These are phyloP conservation scores for Ustilago sp. DNA, from an alignment of 1,284 basidiomycete species.

Conservation along the genomic window DNA sequence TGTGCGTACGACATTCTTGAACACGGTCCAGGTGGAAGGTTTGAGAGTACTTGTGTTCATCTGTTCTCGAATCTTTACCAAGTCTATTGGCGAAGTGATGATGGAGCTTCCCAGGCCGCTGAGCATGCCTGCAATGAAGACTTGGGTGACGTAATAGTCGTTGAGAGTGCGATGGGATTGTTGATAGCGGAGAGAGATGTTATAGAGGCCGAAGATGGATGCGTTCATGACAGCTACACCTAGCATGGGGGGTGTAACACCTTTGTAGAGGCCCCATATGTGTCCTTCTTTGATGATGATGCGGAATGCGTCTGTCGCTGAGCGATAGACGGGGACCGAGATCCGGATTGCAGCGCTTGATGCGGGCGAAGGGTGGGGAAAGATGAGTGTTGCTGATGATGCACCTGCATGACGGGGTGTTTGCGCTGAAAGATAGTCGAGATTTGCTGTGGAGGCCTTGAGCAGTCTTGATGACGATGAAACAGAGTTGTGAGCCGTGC, in stretches of 20 bases:
- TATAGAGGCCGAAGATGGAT: slow-evolving; percentile 63
- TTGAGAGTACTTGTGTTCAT: slow-evolving; percentile 21
- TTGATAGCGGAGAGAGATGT: slow-evolving; percentile 45
- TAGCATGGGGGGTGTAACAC: slow-evolving; percentile 59
- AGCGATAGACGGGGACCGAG: slow-evolving; percentile 40
- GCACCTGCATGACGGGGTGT: not conserved
- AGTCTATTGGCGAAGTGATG: slow-evolving; percentile 63
- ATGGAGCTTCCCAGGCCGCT: slow-evolving; percentile 53
- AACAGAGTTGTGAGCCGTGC: not conserved
- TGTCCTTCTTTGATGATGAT: slow-evolving; percentile 59
- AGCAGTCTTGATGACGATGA: not conserved
- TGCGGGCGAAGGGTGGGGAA: not conserved
- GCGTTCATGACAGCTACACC: slow-evolving; percentile 68
- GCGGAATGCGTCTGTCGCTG: slow-evolving; percentile 57
- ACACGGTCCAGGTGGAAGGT: slow-evolving; percentile 25
- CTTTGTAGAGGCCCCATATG: slow-evolving; percentile 62
- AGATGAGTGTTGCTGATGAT: slow-evolving; percentile 17
- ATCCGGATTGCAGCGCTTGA: not conserved
- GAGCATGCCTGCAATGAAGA: slow-evolving; percentile 57
- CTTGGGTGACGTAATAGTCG: slow-evolving; percentile 26
- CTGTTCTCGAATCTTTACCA: slow-evolving; percentile 66
- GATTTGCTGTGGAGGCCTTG: not conserved
- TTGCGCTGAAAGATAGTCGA: slow-evolving; percentile 12
- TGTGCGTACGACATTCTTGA: slow-evolving; percentile 32
- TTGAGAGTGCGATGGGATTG: slow-evolving; percentile 8